A percentile compares a stretch with the other conserved stretches of the same genome.
phyloP scores from a whole-genome alignment of 352 stramenopile species.

The Albugo laibachii region DNA sequence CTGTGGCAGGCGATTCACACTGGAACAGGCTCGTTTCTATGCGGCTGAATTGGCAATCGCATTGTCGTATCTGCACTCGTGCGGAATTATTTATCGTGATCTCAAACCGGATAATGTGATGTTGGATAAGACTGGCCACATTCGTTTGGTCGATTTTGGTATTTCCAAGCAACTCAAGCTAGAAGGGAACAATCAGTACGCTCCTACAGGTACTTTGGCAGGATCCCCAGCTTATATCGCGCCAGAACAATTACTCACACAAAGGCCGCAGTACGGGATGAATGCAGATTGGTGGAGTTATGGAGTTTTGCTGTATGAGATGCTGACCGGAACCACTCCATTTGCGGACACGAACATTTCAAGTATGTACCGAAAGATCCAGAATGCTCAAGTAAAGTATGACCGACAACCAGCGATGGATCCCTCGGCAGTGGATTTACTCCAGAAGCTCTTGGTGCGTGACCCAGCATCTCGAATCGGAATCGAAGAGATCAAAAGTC shows the following conservation, averaged over 20 bases:
- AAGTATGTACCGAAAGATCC: constrained; percentile 81
- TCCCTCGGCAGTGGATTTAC: constrained; percentile 36
- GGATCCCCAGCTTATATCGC: constrained; percentile 75
- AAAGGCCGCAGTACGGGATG: constrained; percentile 75
- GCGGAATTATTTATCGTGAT: constrained; percentile 76
- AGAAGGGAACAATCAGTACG: constrained; percentile 21
- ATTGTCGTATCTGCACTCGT: constrained; percentile 69
- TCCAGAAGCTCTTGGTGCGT: constrained; percentile 57
- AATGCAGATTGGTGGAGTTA: constrained; percentile 84
- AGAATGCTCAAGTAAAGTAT: constrained; percentile 72
- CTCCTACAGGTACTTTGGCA: constrained; percentile 44
- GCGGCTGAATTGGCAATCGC: constrained; percentile 70
- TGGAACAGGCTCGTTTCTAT: constrained; percentile 70
- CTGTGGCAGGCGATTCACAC: constrained; percentile 36
- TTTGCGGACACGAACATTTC: constrained; percentile 77
- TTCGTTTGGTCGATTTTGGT: constrained; percentile 78
- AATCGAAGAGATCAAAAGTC: constrained; percentile 30
- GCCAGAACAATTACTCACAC: constrained; percentile 58
- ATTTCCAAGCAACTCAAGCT: constrained; percentile 69
- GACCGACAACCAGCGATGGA: constrained; percentile 42
- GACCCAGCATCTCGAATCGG: constrained; percentile 44
- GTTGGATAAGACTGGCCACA: constrained; percentile 72
- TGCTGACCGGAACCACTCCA: constrained; percentile 73
- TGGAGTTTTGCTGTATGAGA: constrained; percentile 78
- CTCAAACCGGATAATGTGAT: constrained; percentile 82